Evolutionary conservation across 1,284 basidiomycete species (phyloP), one percentile per base, ranked within the genome.

Genomic region (Laetiporus sulphureus): DNA sequence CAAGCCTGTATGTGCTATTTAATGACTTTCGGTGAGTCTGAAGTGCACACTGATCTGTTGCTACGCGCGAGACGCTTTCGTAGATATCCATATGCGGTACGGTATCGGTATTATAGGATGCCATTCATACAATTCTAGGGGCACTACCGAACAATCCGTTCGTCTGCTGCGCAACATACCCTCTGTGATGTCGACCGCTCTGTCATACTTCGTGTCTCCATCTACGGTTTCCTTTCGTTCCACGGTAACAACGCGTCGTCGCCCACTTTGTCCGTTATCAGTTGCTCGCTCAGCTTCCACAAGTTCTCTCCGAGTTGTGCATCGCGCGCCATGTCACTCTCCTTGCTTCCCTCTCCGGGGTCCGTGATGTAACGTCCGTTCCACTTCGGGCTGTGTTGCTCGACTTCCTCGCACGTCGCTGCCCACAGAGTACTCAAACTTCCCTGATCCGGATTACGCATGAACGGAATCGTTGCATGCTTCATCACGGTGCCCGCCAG

Each of bases 191-290:
- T n/a, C n/a, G n/a, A n/a, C n/a, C n/a, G n/a, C n/a, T n/a, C n/a
- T n/a, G n/a, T n/a, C n/a, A n/a, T n/a, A 92, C 58, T 77, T 73
- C 51, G 72, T 79, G 71, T 84, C 75, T 44, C 37, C 38, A 33
- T 32, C 37, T 36, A 36, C 15, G 11, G 8, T 15, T 36, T 5
- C 5, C 32, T 35, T 32, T 48, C 31, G 33, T 50, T 44, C 54
- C 53, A 64, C 3, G 52, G 48, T 23, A 56, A 46, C 37, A 71
- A 46, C 23, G 61, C 62, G 24, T 65, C 63, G 5, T 49, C 30
- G 10, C 63, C 62, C 12, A 66, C 45, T 44, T 61, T 61, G 29
- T 63, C 56, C 47, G 46, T 52, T 18, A 66, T 57, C 33, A 69
- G 45, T 18, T 50, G 40, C 48, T 66, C 57, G 41, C 61, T 64